Evolutionary conservation across 2,329 filamentous ascomycete genomes (phyloP), one percentile per base, ranked within the genome.

Genomic region (Pestalotiopsis sp.): DNA sequence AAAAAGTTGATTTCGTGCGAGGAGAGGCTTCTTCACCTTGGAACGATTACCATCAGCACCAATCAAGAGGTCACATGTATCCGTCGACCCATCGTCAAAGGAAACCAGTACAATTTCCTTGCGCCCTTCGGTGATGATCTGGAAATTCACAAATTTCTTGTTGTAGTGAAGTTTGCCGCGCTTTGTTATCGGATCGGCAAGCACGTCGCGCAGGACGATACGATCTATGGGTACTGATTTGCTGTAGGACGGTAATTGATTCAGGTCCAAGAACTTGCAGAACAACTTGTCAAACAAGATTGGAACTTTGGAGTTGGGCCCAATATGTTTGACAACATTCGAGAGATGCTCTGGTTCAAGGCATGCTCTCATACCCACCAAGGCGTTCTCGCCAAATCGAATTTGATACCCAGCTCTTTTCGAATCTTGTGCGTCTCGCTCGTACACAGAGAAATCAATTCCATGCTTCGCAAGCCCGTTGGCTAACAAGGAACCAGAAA

Each of bases 181-280:
- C 27, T 71, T 67, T 2, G 25, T 38, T 17, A 74, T 65, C 2
- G 69, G 71, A 61, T 68, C 56, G 31, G 67, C 67, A 25, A 75
- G 67, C 4, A 62, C 56, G 20, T 73, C 67, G 4, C 73, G 67
- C 25, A 75, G 67, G 6, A 70, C 62, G 4, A 67, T 70, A 25
- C 73, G 62, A 25, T 69, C 67, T 56, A 75, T 71, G 4, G 74
- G 72, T 6, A 70, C 72, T 38, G 69, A 72, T 65, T 71, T 75
- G 38, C 45, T 59, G 45, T 74, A 75, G 4, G 64, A 45, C 9
- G 72, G 68, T 20, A 72, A 59, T 38, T 69, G 70, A 27, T 67
- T 69, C 62, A 74, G 64, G 57, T 74, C 70, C 14, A 70, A 36
- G 14, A 70, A 20, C 17, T 61, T 57, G 31, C 61, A 25, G 39